Base-by-base conservation (phyloP, 1,284 basidiomycete genomes). In the Cryptococcus deneoformans region DNA sequence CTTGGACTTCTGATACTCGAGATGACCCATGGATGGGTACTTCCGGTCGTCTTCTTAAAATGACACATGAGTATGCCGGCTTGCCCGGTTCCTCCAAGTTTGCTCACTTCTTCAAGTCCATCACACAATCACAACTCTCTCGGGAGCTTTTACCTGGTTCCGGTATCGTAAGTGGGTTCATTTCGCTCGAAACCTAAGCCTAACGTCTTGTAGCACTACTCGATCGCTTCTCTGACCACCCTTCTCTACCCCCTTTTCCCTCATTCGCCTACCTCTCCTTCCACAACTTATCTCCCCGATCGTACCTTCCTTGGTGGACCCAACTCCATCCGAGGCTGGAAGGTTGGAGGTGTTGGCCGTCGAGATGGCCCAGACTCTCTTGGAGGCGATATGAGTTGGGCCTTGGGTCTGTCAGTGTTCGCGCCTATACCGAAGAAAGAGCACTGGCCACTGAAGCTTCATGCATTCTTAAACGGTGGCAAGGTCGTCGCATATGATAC, bases 221-320 rank as follows among this genome's bases (percentile, higher is more conserved):
- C 77, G 35, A 65, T 78, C 46, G 65, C 77, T 6, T 77, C 75
- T 12, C 58, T 76, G 14, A 73, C 73, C 0, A 73, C 75, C 2
- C 55, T 73, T 34, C 67, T 77, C 38, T 67, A 70, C 42, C 77
- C 77, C 67, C 77, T 39, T 72, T 60, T 34, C 37, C 50, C 65
- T 8, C 35, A 46, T 29, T 47, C 53, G 2, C 24, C 5, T 52
- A 36, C 48, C 5, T 45, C 53, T 3, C 42, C 48, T 6, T 45
- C 58, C 56, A 80, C 40, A 70, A 82, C 20, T 83, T 86, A 54
- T 63, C 71, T 85, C 83, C 39, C 76, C 1, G 96, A 99, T 76
- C 85, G 92, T 4, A 95, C 94, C 73, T 93, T 95, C 66, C 82
- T 98, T 0, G 96, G 95, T 35, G 96, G 95, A 0, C 93, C 96